Conservation (phyloP, 108 stramenopile genomes). For the Chaetoceros muelleri region DNA sequence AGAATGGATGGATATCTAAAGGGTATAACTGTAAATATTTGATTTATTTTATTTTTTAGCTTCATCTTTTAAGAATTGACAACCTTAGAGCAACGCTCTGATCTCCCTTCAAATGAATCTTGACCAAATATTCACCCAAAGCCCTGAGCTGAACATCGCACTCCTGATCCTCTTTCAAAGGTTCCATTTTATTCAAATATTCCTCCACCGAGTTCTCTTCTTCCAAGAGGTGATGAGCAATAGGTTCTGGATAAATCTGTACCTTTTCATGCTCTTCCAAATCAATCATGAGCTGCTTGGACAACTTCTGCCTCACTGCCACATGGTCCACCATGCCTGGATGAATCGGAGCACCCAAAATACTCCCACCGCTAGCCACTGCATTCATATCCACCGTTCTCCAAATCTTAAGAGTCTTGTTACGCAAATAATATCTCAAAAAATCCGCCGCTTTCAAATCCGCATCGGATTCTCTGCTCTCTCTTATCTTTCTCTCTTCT, state of each 20-base stretch:
- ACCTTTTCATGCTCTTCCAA: conserved; percentile 63
- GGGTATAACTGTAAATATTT: no score
- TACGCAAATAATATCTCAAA: conserved; percentile 57
- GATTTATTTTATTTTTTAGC: no score
- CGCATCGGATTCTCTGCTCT: conserved; percentile 16
- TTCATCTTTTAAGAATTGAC: conserved; percentile 31
- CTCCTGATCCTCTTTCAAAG: conserved; percentile 25
- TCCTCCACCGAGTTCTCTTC: conserved; percentile 40
- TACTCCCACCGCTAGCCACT: conserved; percentile 13
- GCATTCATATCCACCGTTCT: conserved; percentile 62
- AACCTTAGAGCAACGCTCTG: conserved; percentile 58
- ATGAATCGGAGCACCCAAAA: conserved; percentile 18
- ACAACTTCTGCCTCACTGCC: conserved; percentile 54
- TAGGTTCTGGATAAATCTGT: conserved; percentile 19
- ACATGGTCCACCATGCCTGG: conserved; percentile 56
- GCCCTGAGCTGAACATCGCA: conserved; percentile 38
- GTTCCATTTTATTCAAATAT: conserved; percentile 27
- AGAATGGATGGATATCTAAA: no score
- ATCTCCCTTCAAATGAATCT: conserved; percentile 54
- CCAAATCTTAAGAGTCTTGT: conserved; percentile 63
- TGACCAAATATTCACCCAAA: conserved; percentile 65
- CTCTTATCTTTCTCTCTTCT: conserved; percentile 34
- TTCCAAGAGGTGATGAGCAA: conserved; percentile 11
- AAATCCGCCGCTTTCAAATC: conserved; percentile 65
- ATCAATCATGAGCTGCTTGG: conserved; percentile 79